phyloP scores from a whole-genome alignment of 2,329 filamentous ascomycete species.

The Cryoendolithus antarcticus region DNA sequence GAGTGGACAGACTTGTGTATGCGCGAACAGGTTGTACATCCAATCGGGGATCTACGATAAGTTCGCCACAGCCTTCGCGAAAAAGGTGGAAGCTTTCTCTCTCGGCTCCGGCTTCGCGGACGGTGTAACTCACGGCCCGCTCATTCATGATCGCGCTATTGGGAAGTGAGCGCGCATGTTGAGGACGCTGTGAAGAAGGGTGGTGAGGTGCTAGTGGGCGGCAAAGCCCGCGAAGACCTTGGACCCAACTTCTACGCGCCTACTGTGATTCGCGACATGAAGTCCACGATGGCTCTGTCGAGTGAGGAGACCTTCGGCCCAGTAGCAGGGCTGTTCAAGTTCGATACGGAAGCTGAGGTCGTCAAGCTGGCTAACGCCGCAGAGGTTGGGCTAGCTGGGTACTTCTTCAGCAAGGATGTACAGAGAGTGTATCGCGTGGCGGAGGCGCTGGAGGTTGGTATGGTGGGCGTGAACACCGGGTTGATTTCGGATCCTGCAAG shows the following conservation, averaged over 20 bases:
- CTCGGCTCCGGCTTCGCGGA: conserved; percentile 63
- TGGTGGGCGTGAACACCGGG: conserved; percentile 29
- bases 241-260: conserved; percentile 82
- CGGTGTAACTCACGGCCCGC: conserved; percentile 63
- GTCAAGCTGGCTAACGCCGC: conserved; percentile 68
- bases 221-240: conserved; percentile 58
- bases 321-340: conserved; percentile 79
- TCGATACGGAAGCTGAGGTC: conserved; percentile 80
- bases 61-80: conserved; percentile 57
- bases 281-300: conserved; percentile 67
- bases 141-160: conserved; percentile 76
- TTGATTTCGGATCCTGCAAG: conserved; percentile 36
- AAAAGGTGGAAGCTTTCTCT: conserved; percentile 60
- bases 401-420: conserved; percentile 67
- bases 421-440: conserved; percentile 48
- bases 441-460: conserved; percentile 50
- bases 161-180: conserved; percentile 71
- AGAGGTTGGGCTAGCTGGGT: conserved; percentile 81
- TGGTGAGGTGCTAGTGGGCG: conserved; percentile 61
- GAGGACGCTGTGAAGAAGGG: conserved; percentile 68
- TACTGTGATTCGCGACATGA: conserved; percentile 83
- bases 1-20: conserved; percentile 88
- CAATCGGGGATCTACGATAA: conserved; percentile 66
- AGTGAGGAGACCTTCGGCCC: conserved; percentile 92
- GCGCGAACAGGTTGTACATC: conserved; percentile 64